These are phyloP conservation scores for Buxus sempervirens DNA, from an alignment of 164 flowering plant species.

Conservation along the genomic window DNA sequence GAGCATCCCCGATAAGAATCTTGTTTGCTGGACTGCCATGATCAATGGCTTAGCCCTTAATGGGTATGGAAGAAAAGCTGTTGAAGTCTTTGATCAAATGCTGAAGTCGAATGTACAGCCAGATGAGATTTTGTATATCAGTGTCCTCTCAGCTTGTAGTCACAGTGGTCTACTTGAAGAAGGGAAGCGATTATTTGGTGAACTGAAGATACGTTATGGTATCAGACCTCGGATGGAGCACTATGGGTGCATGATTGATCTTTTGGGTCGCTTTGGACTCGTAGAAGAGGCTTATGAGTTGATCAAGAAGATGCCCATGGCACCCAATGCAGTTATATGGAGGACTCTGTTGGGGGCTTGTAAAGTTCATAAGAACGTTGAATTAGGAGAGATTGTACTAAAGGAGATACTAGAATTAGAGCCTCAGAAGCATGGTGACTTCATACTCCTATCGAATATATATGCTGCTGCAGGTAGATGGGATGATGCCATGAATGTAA, in stretches of 20 bases:
- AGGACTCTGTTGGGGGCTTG: constrained; percentile 20
- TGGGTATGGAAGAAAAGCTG: constrained; percentile 12
- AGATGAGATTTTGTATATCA: constrained; percentile 9
- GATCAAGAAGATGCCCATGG: constrained; percentile 18
- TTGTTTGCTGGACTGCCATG: constrained; percentile 22
- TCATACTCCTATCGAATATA: constrained; percentile 20
- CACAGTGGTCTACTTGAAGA: constrained; percentile 18
- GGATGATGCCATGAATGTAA: constrained; percentile 5
- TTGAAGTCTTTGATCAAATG: constrained; percentile 16
- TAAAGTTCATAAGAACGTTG: constrained; percentile 14
- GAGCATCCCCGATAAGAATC: constrained; percentile 8
- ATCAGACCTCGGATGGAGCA: constrained; percentile 18
- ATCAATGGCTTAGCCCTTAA: constrained; percentile 20
- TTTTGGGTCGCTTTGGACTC: constrained; percentile 16
- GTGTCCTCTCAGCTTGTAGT: constrained; percentile 12
- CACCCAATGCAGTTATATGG: constrained; percentile 19
- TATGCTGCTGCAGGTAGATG: constrained; percentile 14
- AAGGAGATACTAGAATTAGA: constrained; percentile 13
- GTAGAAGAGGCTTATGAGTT: constrained; percentile 20
- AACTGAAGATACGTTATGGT: constrained; percentile 6
- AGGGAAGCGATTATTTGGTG: constrained; percentile 11
- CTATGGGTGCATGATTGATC: constrained; percentile 22
- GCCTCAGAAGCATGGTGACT: constrained; percentile 11
- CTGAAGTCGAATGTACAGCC: constrained; percentile 12
- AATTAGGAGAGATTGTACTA: constrained; percentile 13